Evolutionary conservation across 176 grass and related monocot species (phyloP).

Genomic region (Oryza meridionalis): DNA sequence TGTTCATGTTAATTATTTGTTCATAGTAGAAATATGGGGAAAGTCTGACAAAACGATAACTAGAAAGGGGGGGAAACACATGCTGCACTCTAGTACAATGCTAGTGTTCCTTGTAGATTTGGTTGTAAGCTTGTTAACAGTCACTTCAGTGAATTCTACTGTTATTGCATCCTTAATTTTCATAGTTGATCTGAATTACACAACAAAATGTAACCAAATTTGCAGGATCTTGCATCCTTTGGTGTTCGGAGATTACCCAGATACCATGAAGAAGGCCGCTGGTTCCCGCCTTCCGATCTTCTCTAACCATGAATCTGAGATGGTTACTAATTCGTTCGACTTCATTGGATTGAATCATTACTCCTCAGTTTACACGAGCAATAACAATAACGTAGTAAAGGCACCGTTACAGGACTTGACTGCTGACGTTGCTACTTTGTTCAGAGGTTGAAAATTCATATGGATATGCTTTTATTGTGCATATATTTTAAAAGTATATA

Average conservation of each 20-base stretch:
- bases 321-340: slow-evolving; percentile 46
- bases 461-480: background rate
- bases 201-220: background rate
- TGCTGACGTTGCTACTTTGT: background rate
- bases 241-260: slow-evolving; percentile 53
- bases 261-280: slow-evolving; percentile 47
- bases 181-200: background rate
- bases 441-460: background rate
- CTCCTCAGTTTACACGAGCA: slow-evolving; percentile 35
- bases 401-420: slow-evolving; percentile 19
- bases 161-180: background rate
- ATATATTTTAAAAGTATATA: background rate
- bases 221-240: slow-evolving; percentile 56
- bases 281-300: slow-evolving; percentile 52
- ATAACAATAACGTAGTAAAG: slow-evolving; percentile 18
- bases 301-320: slow-evolving; percentile 43
- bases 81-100: no score
- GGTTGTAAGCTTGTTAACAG: no score
- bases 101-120: no score
- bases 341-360: slow-evolving; percentile 74
- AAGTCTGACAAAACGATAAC: no score
- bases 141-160: no score
- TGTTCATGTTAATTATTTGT: no score
- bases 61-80: no score
- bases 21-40: no score